phyloP scores from a whole-genome alignment of 1,139 yeast genomes.

The Suhomyces wounanorum region DNA sequence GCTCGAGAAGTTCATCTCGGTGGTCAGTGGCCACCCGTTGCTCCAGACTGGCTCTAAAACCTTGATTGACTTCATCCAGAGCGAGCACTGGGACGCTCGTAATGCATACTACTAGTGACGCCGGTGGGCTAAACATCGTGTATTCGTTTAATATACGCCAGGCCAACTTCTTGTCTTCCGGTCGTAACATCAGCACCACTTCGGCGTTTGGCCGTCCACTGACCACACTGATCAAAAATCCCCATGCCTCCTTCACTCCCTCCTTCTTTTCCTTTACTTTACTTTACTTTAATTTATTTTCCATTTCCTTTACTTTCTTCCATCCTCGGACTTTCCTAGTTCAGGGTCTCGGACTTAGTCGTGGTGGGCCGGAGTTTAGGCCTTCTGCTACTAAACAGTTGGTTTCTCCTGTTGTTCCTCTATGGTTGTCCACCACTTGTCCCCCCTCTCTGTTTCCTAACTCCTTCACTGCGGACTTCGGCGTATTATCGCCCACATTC shows the following conservation, averaged over 20 bases:
- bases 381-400: background rate
- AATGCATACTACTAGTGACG: conserved; percentile 23
- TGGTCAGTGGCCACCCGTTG: conserved; percentile 92
- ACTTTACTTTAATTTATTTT: too few relatives aligned
- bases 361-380: background rate
- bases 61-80: conserved; percentile 83
- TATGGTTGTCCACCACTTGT: background rate
- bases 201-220: background rate
- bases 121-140: background rate
- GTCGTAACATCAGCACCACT: background rate
- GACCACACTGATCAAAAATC: too few relatives aligned
- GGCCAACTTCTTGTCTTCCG: background rate
- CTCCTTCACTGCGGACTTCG: background rate
- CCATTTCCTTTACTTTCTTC: too few relatives aligned
- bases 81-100: conserved; percentile 72
- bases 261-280: too few relatives aligned
- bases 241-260: too few relatives aligned
- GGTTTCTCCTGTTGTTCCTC: background rate
- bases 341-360: background rate
- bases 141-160: background rate
- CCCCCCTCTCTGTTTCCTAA: background rate
- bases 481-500: background rate
- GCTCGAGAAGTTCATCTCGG: conserved; percentile 72
- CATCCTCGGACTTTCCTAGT: too few relatives aligned
- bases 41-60: conserved; percentile 88